Evolutionary conservation across 345 rosid species (phyloP), one percentile per base, ranked within the genome.

Genomic region (Raphanus sativus): DNA sequence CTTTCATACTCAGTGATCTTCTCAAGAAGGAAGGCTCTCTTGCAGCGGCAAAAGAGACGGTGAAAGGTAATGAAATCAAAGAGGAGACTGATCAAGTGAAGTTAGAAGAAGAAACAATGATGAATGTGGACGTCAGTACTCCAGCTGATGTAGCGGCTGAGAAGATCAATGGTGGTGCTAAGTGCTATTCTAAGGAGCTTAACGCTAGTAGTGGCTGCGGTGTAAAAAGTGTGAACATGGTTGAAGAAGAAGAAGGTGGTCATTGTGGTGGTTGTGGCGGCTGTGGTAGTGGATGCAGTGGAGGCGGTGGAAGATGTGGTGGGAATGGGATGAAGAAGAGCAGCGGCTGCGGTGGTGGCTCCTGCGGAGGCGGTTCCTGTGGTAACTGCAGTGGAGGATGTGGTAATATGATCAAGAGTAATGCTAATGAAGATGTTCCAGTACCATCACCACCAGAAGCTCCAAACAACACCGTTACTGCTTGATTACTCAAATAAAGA

Each of bases 1-100:
- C 91, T 67, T 92, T 92, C 74, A 88, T 95, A 82, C 78, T 95
- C 75, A 70, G 75, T 68, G 72, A 86, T 74, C 74, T 77, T 66
- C 59, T 83, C 72, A 78, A 84, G 82, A 88, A 81, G 63, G 67
- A 80, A 77, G 89, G 92, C 69, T 80, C 55, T 50, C n/a, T 50
- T 67, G 79, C 86, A 69, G 64, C 81, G 36, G 63, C 61, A 38
- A 77, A 80, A 81, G 75, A 32, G 52, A 59, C 11, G 62, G 78
- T 67, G 74, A 45, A 73, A 69, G 62, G 80, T 36, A 63, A 58
- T 34, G 77, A 2, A 81, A 81, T 71, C 21, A 56, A 59, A 67
- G 80, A 62, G 73, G 76, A 2, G 16, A 64, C 62, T 75, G 75
- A 76, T 48, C 55, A 48, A 48, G 71, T 54, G 63, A 82, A 75